These are phyloP conservation scores for Mediolabrus comicus DNA, from an alignment of 108 stramenopile species.

Conservation along the genomic window DNA sequence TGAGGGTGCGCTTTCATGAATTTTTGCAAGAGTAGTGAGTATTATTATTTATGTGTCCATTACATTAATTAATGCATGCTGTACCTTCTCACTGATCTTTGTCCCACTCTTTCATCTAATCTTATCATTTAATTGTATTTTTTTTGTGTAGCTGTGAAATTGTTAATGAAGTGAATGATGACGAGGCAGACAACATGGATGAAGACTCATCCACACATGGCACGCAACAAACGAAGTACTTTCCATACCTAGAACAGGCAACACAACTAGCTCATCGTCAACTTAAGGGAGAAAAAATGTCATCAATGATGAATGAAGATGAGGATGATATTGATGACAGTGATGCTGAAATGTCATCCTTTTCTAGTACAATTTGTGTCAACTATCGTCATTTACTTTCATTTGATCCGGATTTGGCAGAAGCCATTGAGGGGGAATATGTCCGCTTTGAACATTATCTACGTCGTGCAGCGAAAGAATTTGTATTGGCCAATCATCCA, in stretches of 20 bases:
- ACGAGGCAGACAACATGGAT: slow-evolving; percentile 9
- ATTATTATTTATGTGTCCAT: neutral
- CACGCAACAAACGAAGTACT: slow-evolving; percentile 26
- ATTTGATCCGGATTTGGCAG: slow-evolving; percentile 75
- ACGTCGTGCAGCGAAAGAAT: slow-evolving; percentile 55
- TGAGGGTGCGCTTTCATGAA: slow-evolving; percentile 65
- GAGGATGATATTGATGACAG: slow-evolving; percentile 18
- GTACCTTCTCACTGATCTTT: neutral
- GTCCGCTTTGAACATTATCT: slow-evolving; percentile 86
- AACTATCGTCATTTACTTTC: slow-evolving; percentile 66
- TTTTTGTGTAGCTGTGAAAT: slow-evolving; percentile 28
- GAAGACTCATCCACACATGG: slow-evolving; percentile 12
- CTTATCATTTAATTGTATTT: neutral
- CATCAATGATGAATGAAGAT: slow-evolving; percentile 19
- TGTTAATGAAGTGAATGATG: slow-evolving; percentile 8
- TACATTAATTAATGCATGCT: neutral
- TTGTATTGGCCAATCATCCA: slow-evolving; percentile 64
- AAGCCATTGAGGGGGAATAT: slow-evolving; percentile 83
- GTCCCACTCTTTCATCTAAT: neutral
- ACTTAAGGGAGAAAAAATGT: slow-evolving; percentile 16
- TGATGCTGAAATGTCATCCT: slow-evolving; percentile 30
- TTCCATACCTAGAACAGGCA: slow-evolving; percentile 81
- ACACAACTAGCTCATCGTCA: slow-evolving; percentile 56
- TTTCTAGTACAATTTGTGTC: slow-evolving; percentile 71
- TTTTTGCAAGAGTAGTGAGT: slow-evolving; percentile 75